A percentile compares a stretch with the other conserved stretches of the same genome.
Conservation (phyloP, 2,329 filamentous ascomycete genomes). For the Exophiala oligosperma region DNA sequence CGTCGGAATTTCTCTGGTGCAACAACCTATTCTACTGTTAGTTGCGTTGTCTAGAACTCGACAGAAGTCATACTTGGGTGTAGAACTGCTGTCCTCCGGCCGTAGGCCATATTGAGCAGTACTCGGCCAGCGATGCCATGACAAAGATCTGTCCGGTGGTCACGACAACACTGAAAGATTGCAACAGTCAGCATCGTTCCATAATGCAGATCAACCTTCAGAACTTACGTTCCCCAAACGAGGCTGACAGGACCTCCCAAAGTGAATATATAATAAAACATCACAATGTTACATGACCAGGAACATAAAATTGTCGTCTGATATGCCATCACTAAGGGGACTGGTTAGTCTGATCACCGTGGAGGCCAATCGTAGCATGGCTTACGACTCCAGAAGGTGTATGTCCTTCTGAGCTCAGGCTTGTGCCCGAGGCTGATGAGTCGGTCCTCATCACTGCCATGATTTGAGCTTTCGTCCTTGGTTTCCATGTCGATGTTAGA, state of each 20-base stretch:
- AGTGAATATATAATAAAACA: constrained; percentile 24
- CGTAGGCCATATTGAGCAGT: constrained; percentile 23
- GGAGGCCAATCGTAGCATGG: background rate
- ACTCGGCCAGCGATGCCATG: constrained; percentile 26
- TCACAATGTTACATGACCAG: constrained; percentile 23
- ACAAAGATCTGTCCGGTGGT: constrained; percentile 23
- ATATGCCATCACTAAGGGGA: constrained; percentile 17
- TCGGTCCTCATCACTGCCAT: constrained; percentile 16
- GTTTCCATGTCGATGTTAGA: constrained; percentile 11
- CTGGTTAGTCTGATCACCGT: background rate
- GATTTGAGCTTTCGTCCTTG: constrained; percentile 15
- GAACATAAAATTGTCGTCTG: constrained; percentile 22
- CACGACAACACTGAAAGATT: constrained; percentile 14
- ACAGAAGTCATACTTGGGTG: constrained; percentile 12
- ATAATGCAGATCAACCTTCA: background rate
- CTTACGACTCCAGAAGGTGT: constrained; percentile 26
- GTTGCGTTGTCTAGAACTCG: background rate
- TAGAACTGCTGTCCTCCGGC: constrained; percentile 26
- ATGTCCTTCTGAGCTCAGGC: constrained; percentile 24
- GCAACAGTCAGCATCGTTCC: background rate
- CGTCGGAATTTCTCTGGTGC: constrained; percentile 18
- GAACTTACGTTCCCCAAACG: constrained; percentile 26
- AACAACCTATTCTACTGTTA: constrained; percentile 12
- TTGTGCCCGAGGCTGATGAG: constrained; percentile 26
- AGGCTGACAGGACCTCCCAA: constrained; percentile 23